phyloP scores from a whole-genome alignment of 495 filamentous ascomycete genomes.

The Talaromyces proteolyticus region DNA sequence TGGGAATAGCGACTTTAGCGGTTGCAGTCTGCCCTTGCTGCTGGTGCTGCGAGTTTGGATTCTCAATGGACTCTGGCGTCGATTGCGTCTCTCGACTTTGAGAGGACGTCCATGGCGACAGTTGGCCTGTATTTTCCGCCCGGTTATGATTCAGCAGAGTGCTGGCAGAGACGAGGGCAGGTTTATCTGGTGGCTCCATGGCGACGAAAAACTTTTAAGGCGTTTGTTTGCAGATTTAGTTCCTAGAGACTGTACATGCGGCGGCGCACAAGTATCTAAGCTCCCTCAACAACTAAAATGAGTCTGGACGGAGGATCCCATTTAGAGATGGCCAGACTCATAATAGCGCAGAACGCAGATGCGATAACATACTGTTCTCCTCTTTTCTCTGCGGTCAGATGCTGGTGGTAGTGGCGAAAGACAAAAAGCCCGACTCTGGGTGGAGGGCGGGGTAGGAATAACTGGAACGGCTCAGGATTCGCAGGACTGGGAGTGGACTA shows the following conservation, averaged over 20 bases:
- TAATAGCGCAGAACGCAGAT: too few species aligned
- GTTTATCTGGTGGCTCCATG: background rate
- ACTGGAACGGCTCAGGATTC: too few species aligned
- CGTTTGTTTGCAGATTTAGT: too few species aligned
- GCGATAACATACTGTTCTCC: too few species aligned
- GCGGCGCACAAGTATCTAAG: background rate
- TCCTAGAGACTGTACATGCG: too few species aligned
- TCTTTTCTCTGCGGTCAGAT: too few species aligned
- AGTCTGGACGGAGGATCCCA: too few species aligned
- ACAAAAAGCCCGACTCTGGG: too few species aligned
- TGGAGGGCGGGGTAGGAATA: too few species aligned
- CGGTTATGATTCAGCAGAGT: background rate
- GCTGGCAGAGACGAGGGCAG: background rate
- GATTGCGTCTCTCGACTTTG: slow-evolving; percentile 5
- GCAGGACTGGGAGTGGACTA: too few species aligned
- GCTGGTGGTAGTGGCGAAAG: too few species aligned
- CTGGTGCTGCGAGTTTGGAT: background rate
- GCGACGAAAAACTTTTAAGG: background rate
- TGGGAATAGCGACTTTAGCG: slow-evolving; percentile 44
- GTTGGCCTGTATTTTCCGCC: background rate
- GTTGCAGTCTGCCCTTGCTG: slow-evolving; percentile 9
- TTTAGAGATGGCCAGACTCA: background rate
- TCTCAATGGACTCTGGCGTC: background rate
- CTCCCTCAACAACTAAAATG: too few species aligned
- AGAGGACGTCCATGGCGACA: background rate